Evolutionary conservation across 805 yeast genomes (phyloP).

Genomic region (Tetrapisispora fleetii): DNA sequence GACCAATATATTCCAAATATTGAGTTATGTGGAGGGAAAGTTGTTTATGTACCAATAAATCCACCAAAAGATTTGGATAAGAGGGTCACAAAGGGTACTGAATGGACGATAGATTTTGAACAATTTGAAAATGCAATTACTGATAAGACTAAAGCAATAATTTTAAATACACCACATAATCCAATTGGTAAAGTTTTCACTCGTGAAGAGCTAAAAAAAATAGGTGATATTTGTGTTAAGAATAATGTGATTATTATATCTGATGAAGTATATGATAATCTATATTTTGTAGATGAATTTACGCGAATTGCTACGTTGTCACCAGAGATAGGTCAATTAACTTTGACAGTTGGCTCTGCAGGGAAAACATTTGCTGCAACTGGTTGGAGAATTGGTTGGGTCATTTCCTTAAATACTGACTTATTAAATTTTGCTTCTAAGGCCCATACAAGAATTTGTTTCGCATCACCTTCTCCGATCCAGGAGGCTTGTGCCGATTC

Average conservation of each 20-base stretch:
- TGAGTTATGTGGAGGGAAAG: conserved; percentile 87
- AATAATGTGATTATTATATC: conserved; percentile 75
- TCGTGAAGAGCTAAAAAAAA: conserved; percentile 56
- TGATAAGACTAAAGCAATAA: conserved; percentile 71
- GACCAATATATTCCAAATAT: conserved; percentile 94
- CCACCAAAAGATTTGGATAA: conserved; percentile 66
- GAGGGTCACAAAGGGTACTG: conserved; percentile 63
- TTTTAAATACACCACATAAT: conserved; percentile 90
- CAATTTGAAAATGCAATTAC: conserved; percentile 66
- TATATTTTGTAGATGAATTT: conserved; percentile 58
- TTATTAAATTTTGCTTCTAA: conserved; percentile 70
- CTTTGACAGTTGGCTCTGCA: conserved; percentile 91
- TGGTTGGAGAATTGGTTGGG: conserved; percentile 98
- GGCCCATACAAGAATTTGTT: conserved; percentile 93
- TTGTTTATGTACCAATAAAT: conserved; percentile 74
- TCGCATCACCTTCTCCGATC: conserved; percentile 80
- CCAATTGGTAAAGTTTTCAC: conserved; percentile 90
- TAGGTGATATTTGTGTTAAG: conserved; percentile 78
- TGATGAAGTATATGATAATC: conserved; percentile 93
- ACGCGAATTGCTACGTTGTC: conserved; percentile 76
- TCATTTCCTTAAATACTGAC: conserved; percentile 69
- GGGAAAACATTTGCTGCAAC: conserved; percentile 98
- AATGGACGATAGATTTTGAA: conserved; percentile 79
- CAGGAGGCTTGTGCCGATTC: conserved; percentile 89
- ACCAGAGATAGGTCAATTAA: conserved; percentile 68